phyloP scores from a whole-genome alignment of 2,329 filamentous ascomycete species.

The Clonostachys chloroleuca region DNA sequence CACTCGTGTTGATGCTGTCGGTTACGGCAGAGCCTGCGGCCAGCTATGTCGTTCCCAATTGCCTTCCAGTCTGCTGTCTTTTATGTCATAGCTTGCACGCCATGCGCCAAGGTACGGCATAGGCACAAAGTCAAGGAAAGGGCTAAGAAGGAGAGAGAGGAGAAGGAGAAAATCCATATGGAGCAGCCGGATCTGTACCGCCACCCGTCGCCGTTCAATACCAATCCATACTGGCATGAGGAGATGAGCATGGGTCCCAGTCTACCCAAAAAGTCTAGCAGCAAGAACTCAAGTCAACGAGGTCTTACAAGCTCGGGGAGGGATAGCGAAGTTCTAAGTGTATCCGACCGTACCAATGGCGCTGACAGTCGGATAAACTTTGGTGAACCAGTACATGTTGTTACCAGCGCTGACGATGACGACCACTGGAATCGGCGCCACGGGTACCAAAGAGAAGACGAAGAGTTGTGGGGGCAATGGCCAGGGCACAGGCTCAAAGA shows the following conservation, averaged over 20 bases:
- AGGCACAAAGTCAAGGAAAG: constrained; percentile 67
- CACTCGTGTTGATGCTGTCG: too few relatives aligned
- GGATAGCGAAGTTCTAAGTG: constrained; percentile 43
- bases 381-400: constrained; percentile 32
- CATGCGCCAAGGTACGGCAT: constrained; percentile 68
- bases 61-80: constrained; percentile 74
- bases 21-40: constrained; percentile 5
- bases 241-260: constrained; percentile 81
- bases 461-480: constrained; percentile 76
- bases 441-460: constrained; percentile 82
- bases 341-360: constrained; percentile 27
- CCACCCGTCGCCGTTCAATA: constrained; percentile 78
- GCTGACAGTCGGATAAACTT: constrained; percentile 1
- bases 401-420: constrained; percentile 36
- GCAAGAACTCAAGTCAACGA: constrained; percentile 55
- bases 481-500: constrained; percentile 51
- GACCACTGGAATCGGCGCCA: constrained; percentile 66
- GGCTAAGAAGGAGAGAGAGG: constrained; percentile 62
- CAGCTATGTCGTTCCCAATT: constrained; percentile 40
- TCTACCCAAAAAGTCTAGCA: constrained; percentile 58
- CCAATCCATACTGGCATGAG: constrained; percentile 84
- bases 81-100: constrained; percentile 73
- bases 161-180: constrained; percentile 59
- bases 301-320: constrained; percentile 53
- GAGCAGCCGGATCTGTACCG: constrained; percentile 71